Base-by-base conservation (phyloP, 371 early-diverging fungal species). In the Mucor velutinosus region DNA sequence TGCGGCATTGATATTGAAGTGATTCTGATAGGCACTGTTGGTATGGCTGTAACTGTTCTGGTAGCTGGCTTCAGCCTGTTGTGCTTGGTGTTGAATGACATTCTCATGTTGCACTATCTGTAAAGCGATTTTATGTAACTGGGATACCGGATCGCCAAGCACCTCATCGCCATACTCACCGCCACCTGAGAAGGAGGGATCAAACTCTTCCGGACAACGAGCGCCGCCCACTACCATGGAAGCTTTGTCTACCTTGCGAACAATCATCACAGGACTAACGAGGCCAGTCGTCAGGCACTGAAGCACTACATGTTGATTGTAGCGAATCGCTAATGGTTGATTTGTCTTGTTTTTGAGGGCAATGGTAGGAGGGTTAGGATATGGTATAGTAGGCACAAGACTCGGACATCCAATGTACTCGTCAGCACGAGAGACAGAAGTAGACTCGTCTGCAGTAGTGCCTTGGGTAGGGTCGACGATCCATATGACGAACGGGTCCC, bases 101-200 rank as follows among this genome's bases (percentile, higher is more conserved):
- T 74, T 61, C 11, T 76, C 72, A 35, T 81, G 77, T 41, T 85
- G 84, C 7, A 86, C 85, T 60, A 93, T 86, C 77, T 95, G 92
- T 69, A 96, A 89, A 0, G 95, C 93, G 5, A 95, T 88, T 79
- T 95, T 95, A 82, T 97, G 95, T 49, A 97, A 81, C 74, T 95
- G 96, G 17, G 93, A 93, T 0, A 97, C 92, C 1, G 95, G 93
- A 70, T 84, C 84, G 29, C 84, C 84, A 2, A 81, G 66, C 0
- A 72, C 70, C 55, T 85, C 85, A 60, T 84, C 82, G 17, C 81
- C 83, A 27, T 68, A 76, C 66, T 83, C 83, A 17, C 80, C 83
- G n/a, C 82, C 82, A 7, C 64, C 64, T n/a, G 66, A 39, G 89
- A 86, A 71, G 89, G 87, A 3, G 87, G 87, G 5, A 91, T 88